Conservation (phyloP, 2,329 filamentous ascomycete species). For the Penicillium capsulatum region DNA sequence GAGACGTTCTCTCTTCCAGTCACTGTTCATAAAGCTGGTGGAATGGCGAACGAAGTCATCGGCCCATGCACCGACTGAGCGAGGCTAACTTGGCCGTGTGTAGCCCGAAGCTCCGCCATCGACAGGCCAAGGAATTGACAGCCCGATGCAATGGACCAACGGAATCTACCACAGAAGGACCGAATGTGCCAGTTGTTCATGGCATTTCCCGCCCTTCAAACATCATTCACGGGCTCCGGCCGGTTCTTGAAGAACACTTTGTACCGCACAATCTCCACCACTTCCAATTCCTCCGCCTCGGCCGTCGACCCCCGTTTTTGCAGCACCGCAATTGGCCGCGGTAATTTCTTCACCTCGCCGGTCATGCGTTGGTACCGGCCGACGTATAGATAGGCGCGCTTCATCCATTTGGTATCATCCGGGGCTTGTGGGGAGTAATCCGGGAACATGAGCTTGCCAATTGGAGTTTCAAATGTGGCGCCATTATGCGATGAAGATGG, state of each 20-base stretch:
- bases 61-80: too few relatives aligned
- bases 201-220: conserved; percentile 16
- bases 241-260: conserved; percentile 80
- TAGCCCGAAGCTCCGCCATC: too few relatives aligned
- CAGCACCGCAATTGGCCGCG: conserved; percentile 73
- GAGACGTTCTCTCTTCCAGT: too few relatives aligned
- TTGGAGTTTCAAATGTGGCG: conserved; percentile 45
- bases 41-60: too few relatives aligned
- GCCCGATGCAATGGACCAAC: too few relatives aligned
- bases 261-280: conserved; percentile 80
- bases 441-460: conserved; percentile 76
- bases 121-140: too few relatives aligned
- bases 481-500: conserved; percentile 3
- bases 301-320: conserved; percentile 49
- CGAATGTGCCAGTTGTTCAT: background rate
- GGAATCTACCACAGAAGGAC: too few relatives aligned
- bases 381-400: conserved; percentile 79
- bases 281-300: conserved; percentile 56
- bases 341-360: conserved; percentile 84
- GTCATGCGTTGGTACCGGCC: conserved; percentile 83
- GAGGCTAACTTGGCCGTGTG: too few relatives aligned
- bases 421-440: conserved; percentile 58
- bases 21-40: too few relatives aligned
- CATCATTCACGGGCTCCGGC: conserved; percentile 72
- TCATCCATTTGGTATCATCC: conserved; percentile 75